A percentile compares a stretch with the other conserved stretches of the same genome.
These are phyloP conservation scores for Penicillium sp. DNA, from an alignment of 2,329 filamentous ascomycete species.

Conservation along the genomic window DNA sequence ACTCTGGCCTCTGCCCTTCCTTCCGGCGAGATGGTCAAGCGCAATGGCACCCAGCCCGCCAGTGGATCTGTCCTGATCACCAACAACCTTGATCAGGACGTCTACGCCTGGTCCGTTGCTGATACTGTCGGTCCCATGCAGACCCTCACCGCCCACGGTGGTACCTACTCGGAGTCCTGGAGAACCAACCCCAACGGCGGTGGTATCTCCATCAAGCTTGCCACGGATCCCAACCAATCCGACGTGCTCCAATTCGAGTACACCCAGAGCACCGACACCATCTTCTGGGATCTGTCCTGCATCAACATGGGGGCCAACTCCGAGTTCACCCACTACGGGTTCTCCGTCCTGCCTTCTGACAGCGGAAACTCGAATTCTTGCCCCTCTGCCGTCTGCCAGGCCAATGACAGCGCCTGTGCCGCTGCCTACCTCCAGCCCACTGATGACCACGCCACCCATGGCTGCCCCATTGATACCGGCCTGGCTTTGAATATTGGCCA, in stretches of 20 bases:
- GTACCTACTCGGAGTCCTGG: slow-evolving; percentile 37
- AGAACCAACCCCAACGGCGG: slow-evolving; percentile 39
- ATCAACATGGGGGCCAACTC: slow-evolving; percentile 35
- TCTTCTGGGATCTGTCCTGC: slow-evolving; percentile 44
- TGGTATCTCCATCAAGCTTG: slow-evolving; percentile 45
- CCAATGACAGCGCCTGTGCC: slow-evolving; percentile 37
- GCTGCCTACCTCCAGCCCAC: slow-evolving; percentile 42
- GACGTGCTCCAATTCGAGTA: slow-evolving; percentile 47
- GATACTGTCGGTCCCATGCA: slow-evolving; percentile 36
- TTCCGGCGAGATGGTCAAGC: slow-evolving; percentile 26
- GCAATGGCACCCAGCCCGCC: slow-evolving; percentile 18
- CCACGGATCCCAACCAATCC: slow-evolving; percentile 29
- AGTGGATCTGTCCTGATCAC: slow-evolving; percentile 36
- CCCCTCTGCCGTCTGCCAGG: slow-evolving; percentile 35
- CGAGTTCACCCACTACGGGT: slow-evolving; percentile 36
- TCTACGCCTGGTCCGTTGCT: slow-evolving; percentile 45
- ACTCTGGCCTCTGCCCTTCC: slow-evolving; percentile 34
- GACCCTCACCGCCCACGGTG: slow-evolving; percentile 34
- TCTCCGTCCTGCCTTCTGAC: slow-evolving; percentile 34
- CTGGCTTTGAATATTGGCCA: slow-evolving; percentile 37
- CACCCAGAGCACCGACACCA: slow-evolving; percentile 31
- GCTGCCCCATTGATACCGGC: slow-evolving; percentile 37
- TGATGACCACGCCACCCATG: slow-evolving; percentile 44
- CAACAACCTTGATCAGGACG: slow-evolving; percentile 38
- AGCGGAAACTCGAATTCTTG: slow-evolving; percentile 24